A percentile compares a stretch with the other conserved stretches of the same genome.
Evolutionary conservation across 257 asterid genomes (phyloP).

Genomic region (Solanum pinnatisectum): DNA sequence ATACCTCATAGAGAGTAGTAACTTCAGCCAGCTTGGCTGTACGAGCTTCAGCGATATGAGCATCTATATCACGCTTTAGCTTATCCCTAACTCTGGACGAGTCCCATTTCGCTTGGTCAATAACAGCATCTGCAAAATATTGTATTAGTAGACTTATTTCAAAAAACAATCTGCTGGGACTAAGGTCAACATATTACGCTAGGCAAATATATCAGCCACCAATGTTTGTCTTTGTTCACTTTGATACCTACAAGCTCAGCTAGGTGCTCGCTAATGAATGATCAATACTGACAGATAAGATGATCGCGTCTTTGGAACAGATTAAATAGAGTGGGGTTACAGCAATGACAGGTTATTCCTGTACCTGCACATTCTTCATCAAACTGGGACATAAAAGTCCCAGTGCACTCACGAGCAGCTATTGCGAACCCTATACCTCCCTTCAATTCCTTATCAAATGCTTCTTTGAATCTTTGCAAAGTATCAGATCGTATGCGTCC

Average conservation of each 20-base stretch:
- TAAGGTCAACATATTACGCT: neutral
- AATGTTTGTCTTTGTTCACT: neutral
- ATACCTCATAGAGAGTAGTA: constrained; percentile 63
- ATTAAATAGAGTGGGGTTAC: neutral
- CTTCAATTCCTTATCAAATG: constrained; percentile 53
- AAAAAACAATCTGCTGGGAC: neutral
- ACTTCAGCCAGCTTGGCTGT: constrained; percentile 69
- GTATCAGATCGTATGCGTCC: constrained; percentile 81
- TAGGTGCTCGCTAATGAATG: neutral
- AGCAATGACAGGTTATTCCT: neutral
- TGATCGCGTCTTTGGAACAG: neutral
- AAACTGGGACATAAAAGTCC: constrained; percentile 41
- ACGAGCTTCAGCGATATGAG: constrained; percentile 59
- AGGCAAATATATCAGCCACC: neutral
- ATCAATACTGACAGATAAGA: neutral
- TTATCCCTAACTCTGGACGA: constrained; percentile 81
- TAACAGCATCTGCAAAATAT: constrained; percentile 43
- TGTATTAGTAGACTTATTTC: neutral
- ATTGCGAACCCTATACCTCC: constrained; percentile 74
- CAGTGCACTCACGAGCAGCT: constrained; percentile 66
- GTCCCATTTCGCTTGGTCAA: constrained; percentile 90
- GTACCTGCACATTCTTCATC: constrained; percentile 80
- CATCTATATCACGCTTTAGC: constrained; percentile 81
- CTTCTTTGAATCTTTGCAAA: constrained; percentile 64
- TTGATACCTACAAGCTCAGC: neutral